Base-by-base conservation (phyloP, 1,284 basidiomycete genomes). In the Coriolopsis trogii region DNA sequence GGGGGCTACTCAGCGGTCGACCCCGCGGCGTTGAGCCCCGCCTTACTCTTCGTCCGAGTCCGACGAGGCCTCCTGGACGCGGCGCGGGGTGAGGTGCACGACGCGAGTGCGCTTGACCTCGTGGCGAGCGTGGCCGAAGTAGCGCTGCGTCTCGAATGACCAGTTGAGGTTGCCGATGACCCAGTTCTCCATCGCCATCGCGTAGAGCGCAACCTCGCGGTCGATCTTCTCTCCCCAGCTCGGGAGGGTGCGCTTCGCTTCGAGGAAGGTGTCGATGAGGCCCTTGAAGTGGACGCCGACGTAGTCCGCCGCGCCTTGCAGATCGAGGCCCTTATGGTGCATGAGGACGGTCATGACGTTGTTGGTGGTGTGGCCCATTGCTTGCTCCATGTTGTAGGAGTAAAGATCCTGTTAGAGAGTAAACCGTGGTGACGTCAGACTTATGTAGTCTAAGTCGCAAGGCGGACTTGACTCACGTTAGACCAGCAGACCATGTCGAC, bases 341-440 rank as follows among this genome's bases (percentile, higher is more conserved):
- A 87, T 85, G 44, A 85, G 75, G 26, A 88, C 82, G 3, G 84
- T 84, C 38, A 89, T 73, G 57, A 87, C 74, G 62, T 88, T 88
- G 63, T 85, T 85, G 41, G 79, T 79, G 16, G 73, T 76, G 50
- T 80, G 80, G n/a, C 84, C 85, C 65, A 82, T 84, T 33, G 82
- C 78, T 63, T 86, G 82, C 62, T 89, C 85, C 78, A 85, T 82
- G 65, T 85, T 81, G 68, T 87, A 89, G 7, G 84, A 87, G 61
- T 87, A 87, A 12, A 87, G 70, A 48, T 88, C 85, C 86, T 87
- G 56, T 24, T 54, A n/a, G n/a, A n/a, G n/a, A n/a, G n/a, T n/a
- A n/a, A n/a, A n/a, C n/a, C n/a, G n/a, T n/a, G n/a, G n/a, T n/a
- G n/a, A n/a, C n/a, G n/a, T n/a, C n/a, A n/a, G n/a, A n/a, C n/a